phyloP scores from a whole-genome alignment of 257 asterid genomes.

The Haberlea rhodopensis region DNA sequence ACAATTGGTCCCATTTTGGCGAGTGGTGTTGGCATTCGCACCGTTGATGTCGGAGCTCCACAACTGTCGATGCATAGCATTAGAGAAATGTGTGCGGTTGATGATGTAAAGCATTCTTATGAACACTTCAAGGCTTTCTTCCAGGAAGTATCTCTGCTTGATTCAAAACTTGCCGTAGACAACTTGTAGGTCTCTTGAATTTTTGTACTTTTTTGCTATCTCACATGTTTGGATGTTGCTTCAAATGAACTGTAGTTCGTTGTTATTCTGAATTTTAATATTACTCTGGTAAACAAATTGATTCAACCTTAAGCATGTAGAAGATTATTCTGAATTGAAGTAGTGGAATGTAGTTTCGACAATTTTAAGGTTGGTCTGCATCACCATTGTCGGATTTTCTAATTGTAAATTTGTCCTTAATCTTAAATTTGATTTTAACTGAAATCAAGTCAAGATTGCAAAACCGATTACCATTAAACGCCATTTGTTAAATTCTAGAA shows the following conservation, averaged over 20 bases:
- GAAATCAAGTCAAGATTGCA: too few species aligned
- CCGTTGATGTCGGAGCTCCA: slow-evolving; percentile 88
- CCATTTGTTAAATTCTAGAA: too few species aligned
- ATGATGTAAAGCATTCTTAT: slow-evolving; percentile 76
- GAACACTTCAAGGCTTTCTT: slow-evolving; percentile 83
- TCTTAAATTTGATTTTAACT: too few species aligned
- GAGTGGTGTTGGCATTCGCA: slow-evolving; percentile 84
- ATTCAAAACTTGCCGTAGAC: slow-evolving; percentile 67
- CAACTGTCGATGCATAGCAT: slow-evolving; percentile 97
- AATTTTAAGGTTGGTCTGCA: too few species aligned
- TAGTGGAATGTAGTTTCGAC: too few species aligned
- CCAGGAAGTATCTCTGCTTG: slow-evolving; percentile 67
- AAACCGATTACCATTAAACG: too few species aligned
- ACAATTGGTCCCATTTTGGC: slow-evolving; percentile 96
- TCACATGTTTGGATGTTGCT: neutral
- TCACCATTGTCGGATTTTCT: too few species aligned
- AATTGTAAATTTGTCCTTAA: too few species aligned
- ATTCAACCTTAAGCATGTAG: too few species aligned
- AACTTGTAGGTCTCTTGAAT: slow-evolving; percentile 34
- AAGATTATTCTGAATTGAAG: too few species aligned
- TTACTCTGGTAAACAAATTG: neutral
- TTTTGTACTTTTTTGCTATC: slow-evolving; percentile 5
- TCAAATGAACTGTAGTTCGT: neutral
- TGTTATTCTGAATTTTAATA: slow-evolving; percentile 1
- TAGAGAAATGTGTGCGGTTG: slow-evolving; percentile 93